phyloP scores from a whole-genome alignment of 495 filamentous ascomycete genomes.

The Neurospora sp. region DNA sequence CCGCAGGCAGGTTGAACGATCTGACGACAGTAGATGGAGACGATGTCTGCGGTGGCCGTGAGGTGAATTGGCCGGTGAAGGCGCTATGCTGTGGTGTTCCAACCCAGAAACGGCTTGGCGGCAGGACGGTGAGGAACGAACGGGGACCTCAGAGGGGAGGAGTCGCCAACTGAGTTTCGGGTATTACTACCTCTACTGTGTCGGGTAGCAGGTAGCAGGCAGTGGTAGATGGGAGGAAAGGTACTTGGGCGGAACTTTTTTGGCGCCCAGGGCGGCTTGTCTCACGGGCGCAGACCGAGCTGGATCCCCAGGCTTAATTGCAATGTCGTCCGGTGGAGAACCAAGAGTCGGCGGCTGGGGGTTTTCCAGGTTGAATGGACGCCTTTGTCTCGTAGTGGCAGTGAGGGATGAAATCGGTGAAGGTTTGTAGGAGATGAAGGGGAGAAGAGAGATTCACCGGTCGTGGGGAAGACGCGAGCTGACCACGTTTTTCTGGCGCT shows the following conservation, averaged over 20 bases:
- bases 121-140: neutral
- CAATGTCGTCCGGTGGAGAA: constrained; percentile 17
- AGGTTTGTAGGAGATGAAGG: constrained; percentile 16
- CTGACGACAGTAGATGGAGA: neutral
- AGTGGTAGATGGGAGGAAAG: neutral
- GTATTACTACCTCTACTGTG: neutral
- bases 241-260: neutral
- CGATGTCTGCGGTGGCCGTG: neutral
- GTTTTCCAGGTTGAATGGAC: constrained; percentile 12
- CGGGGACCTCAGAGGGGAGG: neutral
- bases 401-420: constrained; percentile 23
- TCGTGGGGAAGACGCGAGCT: constrained; percentile 18
- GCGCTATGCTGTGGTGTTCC: neutral
- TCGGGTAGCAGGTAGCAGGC: neutral
- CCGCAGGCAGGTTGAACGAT: neutral
- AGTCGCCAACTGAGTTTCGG: neutral
- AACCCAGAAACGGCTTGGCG: neutral
- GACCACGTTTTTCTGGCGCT: constrained; percentile 7
- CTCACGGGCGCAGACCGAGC: constrained; percentile 14
- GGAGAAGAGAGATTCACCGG: constrained; percentile 24
- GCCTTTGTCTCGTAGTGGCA: constrained; percentile 14
- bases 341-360: neutral
- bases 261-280: constrained; percentile 6
- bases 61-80: neutral
- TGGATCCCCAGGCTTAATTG: neutral